A percentile compares a stretch with the other conserved stretches of the same genome.
phyloP scores from a whole-genome alignment of 2,329 filamentous ascomycete genomes.

The Ascochyta pisi region DNA sequence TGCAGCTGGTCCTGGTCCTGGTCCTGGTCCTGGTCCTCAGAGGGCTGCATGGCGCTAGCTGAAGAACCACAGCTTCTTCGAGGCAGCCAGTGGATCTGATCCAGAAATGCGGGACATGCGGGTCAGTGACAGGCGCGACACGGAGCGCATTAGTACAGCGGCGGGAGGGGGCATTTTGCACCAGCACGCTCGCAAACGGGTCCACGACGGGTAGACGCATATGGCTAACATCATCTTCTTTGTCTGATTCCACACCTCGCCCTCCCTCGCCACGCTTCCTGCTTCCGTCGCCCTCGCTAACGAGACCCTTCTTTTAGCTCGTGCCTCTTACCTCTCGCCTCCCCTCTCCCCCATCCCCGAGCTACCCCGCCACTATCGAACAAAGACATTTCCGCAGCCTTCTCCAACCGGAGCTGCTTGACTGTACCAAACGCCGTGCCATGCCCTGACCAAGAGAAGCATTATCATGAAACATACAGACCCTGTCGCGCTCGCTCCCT shows the following conservation, averaged over 20 bases:
- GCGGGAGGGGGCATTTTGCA: slow-evolving; percentile 8
- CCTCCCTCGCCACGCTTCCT: slow-evolving; percentile 12
- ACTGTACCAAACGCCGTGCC: slow-evolving; percentile 47
- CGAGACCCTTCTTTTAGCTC: slow-evolving; percentile 17
- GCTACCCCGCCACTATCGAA: slow-evolving; percentile 19
- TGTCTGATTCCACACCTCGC: slow-evolving; percentile 33
- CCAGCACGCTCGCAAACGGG: slow-evolving; percentile 6
- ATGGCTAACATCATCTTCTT: slow-evolving; percentile 26
- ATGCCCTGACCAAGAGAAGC: slow-evolving; percentile 47
- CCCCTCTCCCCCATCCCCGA: not conserved
- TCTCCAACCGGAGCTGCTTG: slow-evolving; percentile 27
- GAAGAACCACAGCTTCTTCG: slow-evolving; percentile 5
- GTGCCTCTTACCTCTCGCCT: too few species aligned
- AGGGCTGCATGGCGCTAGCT: slow-evolving; percentile 26
- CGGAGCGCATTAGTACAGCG: slow-evolving; percentile 13
- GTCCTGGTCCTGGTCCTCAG: not conserved
- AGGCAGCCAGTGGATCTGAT: slow-evolving; percentile 14
- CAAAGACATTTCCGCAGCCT: slow-evolving; percentile 29
- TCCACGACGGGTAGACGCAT: slow-evolving; percentile 16
- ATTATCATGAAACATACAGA: slow-evolving; percentile 39
- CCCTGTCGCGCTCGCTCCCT: slow-evolving; percentile 26
- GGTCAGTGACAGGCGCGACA: slow-evolving; percentile 2
- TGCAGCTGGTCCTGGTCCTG: slow-evolving; percentile 20
- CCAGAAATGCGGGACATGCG: slow-evolving; percentile 12
- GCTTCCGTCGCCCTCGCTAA: slow-evolving; percentile 30